Base-by-base conservation (phyloP, 1,284 basidiomycete species). In the Trichosporon sp. region DNA sequence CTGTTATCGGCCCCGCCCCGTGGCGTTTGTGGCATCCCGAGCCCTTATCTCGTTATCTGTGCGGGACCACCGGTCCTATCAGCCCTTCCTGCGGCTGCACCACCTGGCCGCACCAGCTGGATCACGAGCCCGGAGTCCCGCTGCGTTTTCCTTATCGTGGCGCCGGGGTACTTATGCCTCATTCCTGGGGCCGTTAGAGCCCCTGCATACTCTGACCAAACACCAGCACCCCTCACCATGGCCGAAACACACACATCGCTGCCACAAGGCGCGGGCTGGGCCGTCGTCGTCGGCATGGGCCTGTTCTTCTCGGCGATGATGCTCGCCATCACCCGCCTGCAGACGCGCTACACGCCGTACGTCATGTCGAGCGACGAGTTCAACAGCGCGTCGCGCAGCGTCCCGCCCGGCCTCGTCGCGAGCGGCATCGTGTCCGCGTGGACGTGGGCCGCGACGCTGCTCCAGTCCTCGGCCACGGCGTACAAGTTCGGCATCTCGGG, bases 381-480 rank as follows among this genome's bases (percentile, higher is more conserved):
- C 81, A 91, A 89, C 73, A 91, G 89, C 67, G 93, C 93, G 2
- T 78, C 77, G 68, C 66, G 65, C 34, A 91, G 89, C 70, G 87
- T 94, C 64, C 94, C 94, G 75, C 92, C 94, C 1, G 94, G 93
- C 7, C 85, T 97, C 53, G 94, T 96, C 69, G 94, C 93, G 0
- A 88, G 92, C 11, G 93, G 93, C 7, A 94, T 96, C 72, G 92
- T 95, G 34, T 72, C 74, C 1, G 83, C 81, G 0, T 84, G 84
- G 83, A 93, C 92, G 21, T 93, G 82, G 81, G 79, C 82, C 3
- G 81, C 84, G 0, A 86, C 84, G 0, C 76, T 86, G 0, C 78
- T 86, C 11, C 6, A 86, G 68, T 81, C 77, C 2, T 77, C 78
- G 18, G 80, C 84, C 0, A 78, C 75, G 1, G 75, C 75, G 68